Base-by-base conservation (phyloP, 306 rosid genomes). In the Cucumis hystrix region DNA sequence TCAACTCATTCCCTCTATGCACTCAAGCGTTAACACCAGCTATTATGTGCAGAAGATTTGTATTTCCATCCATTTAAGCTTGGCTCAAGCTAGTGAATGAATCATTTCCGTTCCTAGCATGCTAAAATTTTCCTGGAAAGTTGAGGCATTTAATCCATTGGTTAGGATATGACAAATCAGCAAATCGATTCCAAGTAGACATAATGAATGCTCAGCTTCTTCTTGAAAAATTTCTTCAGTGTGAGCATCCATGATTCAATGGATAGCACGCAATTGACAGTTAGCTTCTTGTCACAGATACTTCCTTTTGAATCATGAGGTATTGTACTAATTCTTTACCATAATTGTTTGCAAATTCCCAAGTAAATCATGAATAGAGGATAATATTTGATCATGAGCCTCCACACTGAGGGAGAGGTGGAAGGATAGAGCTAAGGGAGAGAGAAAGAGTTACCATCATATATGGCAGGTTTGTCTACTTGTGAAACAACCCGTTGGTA, bases 401-500 rank as follows among this genome's bases (percentile, higher is more conserved):
- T 7, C 21, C 17, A 0, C 4, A 16, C 6, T 43, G 35, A 43
- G 56, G 74, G 37, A 69, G 39, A 11, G 37, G 75, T 13, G 10
- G 74, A 17, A 68, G 35, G 12, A 69, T 41, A 21, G 57, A 10
- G 35, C 37, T 14, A 15, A 40, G 77, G 39, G 57, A 35, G 55
- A 41, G 8, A 74, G 61, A 76, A 41, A 49, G 75, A 54, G 4
- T 37, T 60, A 92, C 99, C 98, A 86, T 92, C 88, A 55, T 92
- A 96, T 80, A 91, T 96, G 41, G 85, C 91, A 10, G 97, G 97
- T 82, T 83, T 86, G 76, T 92, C 97, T 81, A 91, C 93, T 85
- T 96, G 99, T 0, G 93, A 86, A 76, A 87, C 30, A 25, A 96
- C 88, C 79, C 99, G 82, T 64, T n/a, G 76, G 80, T 88, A 96